These are phyloP conservation scores for Metschnikowia continentalis DNA, from an alignment of 805 yeast genomes.

Conservation along the genomic window DNA sequence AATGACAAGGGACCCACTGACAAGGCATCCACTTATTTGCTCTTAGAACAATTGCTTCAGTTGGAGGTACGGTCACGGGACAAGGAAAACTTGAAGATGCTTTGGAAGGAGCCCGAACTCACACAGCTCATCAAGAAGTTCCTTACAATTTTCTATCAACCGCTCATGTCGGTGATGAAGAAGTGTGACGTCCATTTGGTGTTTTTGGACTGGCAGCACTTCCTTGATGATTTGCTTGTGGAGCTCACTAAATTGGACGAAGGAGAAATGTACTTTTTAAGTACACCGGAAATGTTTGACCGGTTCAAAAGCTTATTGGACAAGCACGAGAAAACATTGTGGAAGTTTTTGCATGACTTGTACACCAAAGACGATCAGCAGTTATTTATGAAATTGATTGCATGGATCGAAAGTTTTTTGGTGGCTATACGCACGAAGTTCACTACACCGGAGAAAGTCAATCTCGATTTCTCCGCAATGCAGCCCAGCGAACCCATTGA, in stretches of 20 bases:
- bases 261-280: conserved; percentile 45
- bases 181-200: conserved; percentile 64
- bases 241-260: conserved; percentile 61
- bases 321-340: conserved; percentile 67
- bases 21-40: conserved; percentile 40
- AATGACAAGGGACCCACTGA: conserved; percentile 12
- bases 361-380: conserved; percentile 71
- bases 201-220: conserved; percentile 39
- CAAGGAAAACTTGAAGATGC: conserved; percentile 64
- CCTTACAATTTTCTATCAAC: conserved; percentile 68
- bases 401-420: conserved; percentile 70
- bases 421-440: conserved; percentile 61
- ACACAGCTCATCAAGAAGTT: conserved; percentile 71
- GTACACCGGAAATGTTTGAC: conserved; percentile 60
- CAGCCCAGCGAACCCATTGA: conserved; percentile 25
- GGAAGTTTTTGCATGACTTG: conserved; percentile 75
- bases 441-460: conserved; percentile 32
- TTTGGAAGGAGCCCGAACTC: conserved; percentile 84
- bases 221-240: conserved; percentile 50
- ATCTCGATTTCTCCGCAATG: conserved; percentile 40
- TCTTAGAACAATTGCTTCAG: conserved; percentile 58
- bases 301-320: conserved; percentile 61
- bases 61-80: conserved; percentile 67
- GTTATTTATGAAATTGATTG: conserved; percentile 65
- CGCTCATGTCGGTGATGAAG: conserved; percentile 64